A percentile compares a stretch with the other conserved stretches of the same genome.
These are phyloP conservation scores for Nicotiana otophora DNA, from an alignment of 257 asterid species.

Conservation along the genomic window DNA sequence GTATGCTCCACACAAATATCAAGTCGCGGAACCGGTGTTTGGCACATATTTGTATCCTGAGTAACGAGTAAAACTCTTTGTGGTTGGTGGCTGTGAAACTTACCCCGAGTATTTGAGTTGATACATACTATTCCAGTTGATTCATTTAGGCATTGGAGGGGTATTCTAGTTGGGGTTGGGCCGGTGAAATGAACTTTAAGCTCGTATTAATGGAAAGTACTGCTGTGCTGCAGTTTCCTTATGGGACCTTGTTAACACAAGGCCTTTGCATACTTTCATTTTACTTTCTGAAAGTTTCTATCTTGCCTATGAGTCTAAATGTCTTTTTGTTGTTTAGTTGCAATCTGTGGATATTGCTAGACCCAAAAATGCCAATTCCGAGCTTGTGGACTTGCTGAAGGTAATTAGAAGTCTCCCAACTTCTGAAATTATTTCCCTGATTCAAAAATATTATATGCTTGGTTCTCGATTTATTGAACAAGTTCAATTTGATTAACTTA, in stretches of 20 bases:
- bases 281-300: background rate
- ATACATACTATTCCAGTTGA: slow-evolving; percentile 3
- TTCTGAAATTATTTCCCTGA: slow-evolving; percentile 9
- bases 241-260: background rate
- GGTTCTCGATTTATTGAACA: slow-evolving; percentile 1
- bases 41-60: background rate
- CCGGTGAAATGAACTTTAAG: background rate
- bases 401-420: slow-evolving; percentile 31
- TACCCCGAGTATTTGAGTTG: slow-evolving; percentile 7
- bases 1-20: background rate
- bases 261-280: slow-evolving; percentile 9
- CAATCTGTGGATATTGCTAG: slow-evolving; percentile 59
- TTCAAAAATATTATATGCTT: slow-evolving; percentile 5
- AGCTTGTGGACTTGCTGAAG: slow-evolving; percentile 73
- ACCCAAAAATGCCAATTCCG: slow-evolving; percentile 51
- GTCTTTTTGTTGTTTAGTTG: slow-evolving; percentile 38
- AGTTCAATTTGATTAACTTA: background rate
- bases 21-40: background rate
- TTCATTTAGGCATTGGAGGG: slow-evolving; percentile 11
- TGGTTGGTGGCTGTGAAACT: background rate
- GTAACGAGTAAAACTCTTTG: background rate
- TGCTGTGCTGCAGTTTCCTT: background rate
- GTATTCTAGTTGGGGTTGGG: background rate
- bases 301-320: slow-evolving; percentile 17
- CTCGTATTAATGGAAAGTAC: background rate